phyloP scores from a whole-genome alignment of 495 filamentous ascomycete species.

The Penicillium samsonianum region DNA sequence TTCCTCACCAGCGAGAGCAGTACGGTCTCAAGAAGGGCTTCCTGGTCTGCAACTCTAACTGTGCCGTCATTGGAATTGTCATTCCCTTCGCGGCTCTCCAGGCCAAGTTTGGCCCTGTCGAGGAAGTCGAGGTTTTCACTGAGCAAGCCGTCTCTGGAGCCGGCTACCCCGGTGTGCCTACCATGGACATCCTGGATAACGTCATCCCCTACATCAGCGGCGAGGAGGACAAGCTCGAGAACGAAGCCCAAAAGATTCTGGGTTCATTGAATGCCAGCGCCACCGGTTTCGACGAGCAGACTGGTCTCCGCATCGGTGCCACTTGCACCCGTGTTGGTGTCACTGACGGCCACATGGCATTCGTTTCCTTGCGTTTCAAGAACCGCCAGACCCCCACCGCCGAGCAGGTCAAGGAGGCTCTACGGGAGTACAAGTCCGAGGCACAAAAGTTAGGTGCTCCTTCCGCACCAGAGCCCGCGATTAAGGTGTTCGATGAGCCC shows the following conservation, averaged over 20 bases:
- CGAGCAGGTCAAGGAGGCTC: slow-evolving; percentile 66
- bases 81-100: slow-evolving; percentile 86
- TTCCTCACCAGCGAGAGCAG: slow-evolving; percentile 71
- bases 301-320: slow-evolving; percentile 66
- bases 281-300: slow-evolving; percentile 66
- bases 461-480: slow-evolving; percentile 71
- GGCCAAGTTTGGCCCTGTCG: slow-evolving; percentile 71
- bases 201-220: slow-evolving; percentile 84
- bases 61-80: slow-evolving; percentile 84
- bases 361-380: slow-evolving; percentile 74
- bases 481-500: slow-evolving; percentile 75
- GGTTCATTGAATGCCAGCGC: slow-evolving; percentile 64
- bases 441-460: slow-evolving; percentile 72
- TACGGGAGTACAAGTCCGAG: slow-evolving; percentile 73
- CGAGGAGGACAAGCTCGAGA: slow-evolving; percentile 86
- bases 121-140: slow-evolving; percentile 78
- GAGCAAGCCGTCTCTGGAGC: slow-evolving; percentile 85
- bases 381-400: slow-evolving; percentile 55
- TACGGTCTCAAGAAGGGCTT: slow-evolving; percentile 73
- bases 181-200: slow-evolving; percentile 75
- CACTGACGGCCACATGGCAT: slow-evolving; percentile 82
- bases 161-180: slow-evolving; percentile 84
- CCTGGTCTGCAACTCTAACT: slow-evolving; percentile 88
- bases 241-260: slow-evolving; percentile 83
- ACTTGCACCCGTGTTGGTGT: slow-evolving; percentile 83